Evolutionary conservation across 208 protist genomes (phyloP).

Genomic region (Trypanosoma boissoni): DNA sequence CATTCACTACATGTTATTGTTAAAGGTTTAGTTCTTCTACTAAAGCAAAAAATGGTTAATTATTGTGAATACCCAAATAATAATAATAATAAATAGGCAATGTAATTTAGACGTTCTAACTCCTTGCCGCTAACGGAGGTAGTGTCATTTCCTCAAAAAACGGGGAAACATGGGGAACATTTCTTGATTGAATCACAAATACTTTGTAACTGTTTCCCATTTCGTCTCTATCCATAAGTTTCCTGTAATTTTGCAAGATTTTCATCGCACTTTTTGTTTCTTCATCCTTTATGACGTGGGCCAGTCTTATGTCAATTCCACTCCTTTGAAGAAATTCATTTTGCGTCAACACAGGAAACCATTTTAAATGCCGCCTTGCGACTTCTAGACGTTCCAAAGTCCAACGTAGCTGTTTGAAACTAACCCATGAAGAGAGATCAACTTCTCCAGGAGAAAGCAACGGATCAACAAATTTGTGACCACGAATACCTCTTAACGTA

Average conservation of each 20-base stretch:
- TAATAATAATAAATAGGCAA: conserved; percentile 1
- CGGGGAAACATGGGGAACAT: conserved; percentile 81
- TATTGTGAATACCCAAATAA: neutral
- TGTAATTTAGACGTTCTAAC: conserved; percentile 2
- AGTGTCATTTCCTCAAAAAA: conserved; percentile 79
- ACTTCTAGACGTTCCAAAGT: conserved; percentile 78
- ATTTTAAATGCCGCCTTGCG: conserved; percentile 77
- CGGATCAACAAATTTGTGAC: conserved; percentile 88
- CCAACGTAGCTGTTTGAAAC: conserved; percentile 85
- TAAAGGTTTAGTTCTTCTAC: too few relatives aligned
- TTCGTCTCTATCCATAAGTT: conserved; percentile 80
- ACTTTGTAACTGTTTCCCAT: conserved; percentile 92
- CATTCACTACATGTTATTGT: too few relatives aligned
- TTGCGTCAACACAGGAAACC: conserved; percentile 85
- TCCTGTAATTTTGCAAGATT: conserved; percentile 81
- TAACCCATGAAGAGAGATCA: conserved; percentile 89
- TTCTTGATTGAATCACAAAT: conserved; percentile 82
- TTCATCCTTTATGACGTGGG: conserved; percentile 86
- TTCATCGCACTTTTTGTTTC: conserved; percentile 88
- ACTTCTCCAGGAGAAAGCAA: conserved; percentile 89
- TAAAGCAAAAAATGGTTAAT: too few relatives aligned
- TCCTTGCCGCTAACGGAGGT: conserved; percentile 36
- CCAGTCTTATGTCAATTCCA: conserved; percentile 83
- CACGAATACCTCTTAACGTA: conserved; percentile 86
- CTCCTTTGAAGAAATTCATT: conserved; percentile 80